Base-by-base conservation (phyloP, 1,284 basidiomycete genomes). In the Austroboletus olivaceoglutinosus region DNA sequence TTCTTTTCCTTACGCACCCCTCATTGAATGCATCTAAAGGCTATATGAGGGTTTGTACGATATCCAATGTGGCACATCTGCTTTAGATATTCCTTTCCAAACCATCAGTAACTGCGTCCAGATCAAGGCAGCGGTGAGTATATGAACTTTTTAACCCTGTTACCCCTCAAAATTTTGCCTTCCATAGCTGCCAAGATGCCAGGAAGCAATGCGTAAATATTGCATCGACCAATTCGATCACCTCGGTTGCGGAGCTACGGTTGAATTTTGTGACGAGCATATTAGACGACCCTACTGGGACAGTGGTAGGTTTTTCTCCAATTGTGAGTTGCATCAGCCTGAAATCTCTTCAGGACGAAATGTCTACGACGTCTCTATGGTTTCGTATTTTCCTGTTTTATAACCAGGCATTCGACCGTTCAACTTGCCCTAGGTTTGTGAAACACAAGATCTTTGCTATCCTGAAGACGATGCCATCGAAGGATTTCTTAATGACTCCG, bases 321-420 rank as follows among this genome's bases (percentile, higher is more conserved):
- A 4, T 42, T 2, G n/a, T 5, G 21, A 22, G 45, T 31, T 48
- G 21, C 21, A 42, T 37, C 23, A 2, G 41, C 25, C 45, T 36
- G 30, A 27, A 36, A 23, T 22, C 3, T 53, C 1, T 34, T 37
- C 27, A 84, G 82, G 80, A 3, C 69, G 78, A 41, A 86, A 85
- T 58, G 74, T 78, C 9, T 91, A 90, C 64, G 88, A 91, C 61
- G 78, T 90, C 44, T 85, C 84, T 34, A 87, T 85, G 77, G 80
- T 74, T 53, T 12, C 43, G 61, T 49, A 18, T 41, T 30, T 50
- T 37, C 63, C 23, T 40, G n/a, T 30, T 18, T 49, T n/a, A 22
- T 16, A 22, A 23, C 12, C 34, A 10, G 9, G 30, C 3, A n/a
- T 46, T 47, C 29, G 11, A 41, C 43, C 18, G 33, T 36, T 46